Conservation (phyloP, 108 stramenopile species). For the Skeletonema potamos region DNA sequence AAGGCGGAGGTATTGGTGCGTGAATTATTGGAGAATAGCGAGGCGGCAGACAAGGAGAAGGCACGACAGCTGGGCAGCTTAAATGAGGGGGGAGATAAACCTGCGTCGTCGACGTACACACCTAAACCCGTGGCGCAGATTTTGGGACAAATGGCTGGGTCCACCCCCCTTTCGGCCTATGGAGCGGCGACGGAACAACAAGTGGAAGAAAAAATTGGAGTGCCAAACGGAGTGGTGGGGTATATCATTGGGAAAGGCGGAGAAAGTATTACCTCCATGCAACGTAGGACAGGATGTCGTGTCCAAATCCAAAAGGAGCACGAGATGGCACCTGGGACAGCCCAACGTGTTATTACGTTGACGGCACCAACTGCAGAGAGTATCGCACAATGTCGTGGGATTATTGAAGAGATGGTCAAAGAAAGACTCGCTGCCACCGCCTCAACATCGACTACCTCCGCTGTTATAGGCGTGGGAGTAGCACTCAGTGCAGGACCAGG, state of each 20-base stretch:
- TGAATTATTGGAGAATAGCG: constrained; percentile 51
- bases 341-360: constrained; percentile 79
- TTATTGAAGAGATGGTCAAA: constrained; percentile 81
- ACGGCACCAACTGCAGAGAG: constrained; percentile 68
- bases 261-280: constrained; percentile 68
- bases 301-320: constrained; percentile 59
- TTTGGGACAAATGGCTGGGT: constrained; percentile 47
- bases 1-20: constrained; percentile 59
- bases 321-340: constrained; percentile 82
- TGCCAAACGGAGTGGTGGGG: constrained; percentile 82
- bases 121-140: constrained; percentile 86
- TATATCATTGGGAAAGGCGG: constrained; percentile 92
- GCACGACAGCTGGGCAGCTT: constrained; percentile 57
- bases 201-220: constrained; percentile 77
- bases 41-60: constrained; percentile 62
- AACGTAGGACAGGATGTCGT: constrained; percentile 24
- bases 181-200: constrained; percentile 44
- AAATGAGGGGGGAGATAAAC: constrained; percentile 23
- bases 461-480: not conserved
- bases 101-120: constrained; percentile 29
- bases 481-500: constrained; percentile 23
- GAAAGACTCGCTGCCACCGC: constrained; percentile 61
- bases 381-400: constrained; percentile 70
- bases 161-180: constrained; percentile 38
- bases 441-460: not conserved